Evolutionary conservation across 2,329 filamentous ascomycete species (phyloP), one percentile per base, ranked within the genome.

Genomic region (Phyllosticta ampelicida): DNA sequence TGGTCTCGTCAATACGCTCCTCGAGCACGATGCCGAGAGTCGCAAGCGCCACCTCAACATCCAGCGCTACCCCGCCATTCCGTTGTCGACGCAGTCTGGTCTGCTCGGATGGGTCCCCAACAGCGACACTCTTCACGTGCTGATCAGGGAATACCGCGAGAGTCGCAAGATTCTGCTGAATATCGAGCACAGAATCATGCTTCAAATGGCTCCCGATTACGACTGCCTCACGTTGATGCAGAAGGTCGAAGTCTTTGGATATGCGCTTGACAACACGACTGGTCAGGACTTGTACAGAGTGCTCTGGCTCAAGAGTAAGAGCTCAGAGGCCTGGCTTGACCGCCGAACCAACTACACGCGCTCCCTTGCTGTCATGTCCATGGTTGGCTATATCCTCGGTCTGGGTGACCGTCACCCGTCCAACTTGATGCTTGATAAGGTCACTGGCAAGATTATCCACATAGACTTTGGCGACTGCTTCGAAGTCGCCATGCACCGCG

Each of bases 381-480:
- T 99, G 90, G 94, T 97, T n/a, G 94, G 94, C 62, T 99, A 99
- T 73, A 97, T 99, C 63, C 84, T 99, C 20, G 95, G 94, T 61
- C 79, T 99, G 13, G 94, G 94, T 57, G 94, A 99, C 75, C 86
- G 95, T 53, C 94, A 99, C 74, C 95, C 95, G 44, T 96, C 90
- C 61, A 99, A 99, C 72, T 77, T 99, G 67, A 95, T 99, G 87
- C 86, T 99, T 48, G 94, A 99, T 72, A 87, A 90, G 48, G 85
- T 95, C 61, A 97, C 92, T 0, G 94, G 94, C 69, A 96, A 95
- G 77, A 94, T 99, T 62, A 86, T 99, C 63, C 94, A 99, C 71
- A 97, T 99, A 66, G 94, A 99, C 77, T 99, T 99, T 67, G 95
- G 94, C 65, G 94, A 99, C 75, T 99, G 94, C 72, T 99, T 99